These are phyloP conservation scores for Scheffersomyces segobiensis DNA, from an alignment of 1,139 yeast genomes.

Conservation along the genomic window DNA sequence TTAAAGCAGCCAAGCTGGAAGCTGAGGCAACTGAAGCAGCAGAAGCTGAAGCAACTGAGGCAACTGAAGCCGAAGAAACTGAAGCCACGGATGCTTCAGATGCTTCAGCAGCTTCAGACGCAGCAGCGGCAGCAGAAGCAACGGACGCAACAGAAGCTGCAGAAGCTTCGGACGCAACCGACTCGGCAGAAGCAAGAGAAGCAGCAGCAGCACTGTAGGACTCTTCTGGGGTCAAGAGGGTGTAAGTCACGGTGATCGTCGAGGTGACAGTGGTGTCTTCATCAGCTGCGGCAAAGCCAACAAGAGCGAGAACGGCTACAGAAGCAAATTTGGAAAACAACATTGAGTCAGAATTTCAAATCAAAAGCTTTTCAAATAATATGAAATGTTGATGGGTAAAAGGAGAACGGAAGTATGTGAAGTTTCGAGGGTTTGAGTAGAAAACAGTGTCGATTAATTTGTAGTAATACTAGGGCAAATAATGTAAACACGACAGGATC, in stretches of 20 bases:
- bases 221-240: conserved; percentile 45
- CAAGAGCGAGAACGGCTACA: conserved; percentile 24
- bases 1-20: conserved; percentile 12
- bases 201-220: conserved; percentile 26
- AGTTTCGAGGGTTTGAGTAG: not conserved
- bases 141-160: conserved; percentile 12
- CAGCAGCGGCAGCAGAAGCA: conserved; percentile 12
- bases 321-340: conserved; percentile 29
- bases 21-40: conserved; percentile 16
- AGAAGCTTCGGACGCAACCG: conserved; percentile 11
- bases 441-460: not conserved
- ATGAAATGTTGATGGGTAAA: not conserved
- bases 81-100: conserved; percentile 11
- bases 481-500: not conserved
- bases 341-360: conserved; percentile 18
- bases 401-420: not conserved
- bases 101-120: conserved; percentile 13
- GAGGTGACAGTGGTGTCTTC: conserved; percentile 47
- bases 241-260: conserved; percentile 44
- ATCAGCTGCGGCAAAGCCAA: conserved; percentile 28
- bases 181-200: conserved; percentile 16
- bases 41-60: conserved; percentile 11
- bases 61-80: conserved; percentile 10
- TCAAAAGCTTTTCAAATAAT: not conserved
- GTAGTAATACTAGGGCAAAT: conserved; percentile 3